Conservation (phyloP, 371 early-diverging fungal species). For the Rhizomucor pusillus region DNA sequence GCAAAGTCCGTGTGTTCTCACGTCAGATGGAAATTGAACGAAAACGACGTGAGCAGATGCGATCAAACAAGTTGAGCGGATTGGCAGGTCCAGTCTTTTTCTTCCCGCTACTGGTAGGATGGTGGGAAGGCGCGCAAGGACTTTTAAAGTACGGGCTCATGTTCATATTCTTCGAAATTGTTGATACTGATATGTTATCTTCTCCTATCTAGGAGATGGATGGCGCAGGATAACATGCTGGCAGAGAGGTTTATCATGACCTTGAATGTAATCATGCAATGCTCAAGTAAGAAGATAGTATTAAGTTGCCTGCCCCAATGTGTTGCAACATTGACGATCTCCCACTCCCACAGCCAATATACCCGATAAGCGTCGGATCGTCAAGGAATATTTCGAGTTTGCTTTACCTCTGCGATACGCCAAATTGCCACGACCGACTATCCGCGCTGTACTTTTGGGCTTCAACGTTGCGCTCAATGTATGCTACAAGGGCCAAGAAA, state of each 20-base stretch:
- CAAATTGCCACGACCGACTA: constrained; percentile 14
- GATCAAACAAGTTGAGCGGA: constrained; percentile 32
- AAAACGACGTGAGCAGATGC: constrained; percentile 10
- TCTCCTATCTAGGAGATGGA: constrained; percentile 22
- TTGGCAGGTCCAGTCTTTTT: constrained; percentile 41
- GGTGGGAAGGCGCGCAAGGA: constrained; percentile 48
- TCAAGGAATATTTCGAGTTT: constrained; percentile 47
- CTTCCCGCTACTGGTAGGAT: constrained; percentile 44
- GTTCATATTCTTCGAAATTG: background rate
- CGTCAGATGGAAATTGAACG: constrained; percentile 27
- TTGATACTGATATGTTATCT: background rate
- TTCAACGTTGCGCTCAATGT: constrained; percentile 33
- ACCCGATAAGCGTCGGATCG: constrained; percentile 37
- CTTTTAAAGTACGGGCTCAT: constrained; percentile 23
- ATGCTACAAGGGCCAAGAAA: constrained; percentile 31
- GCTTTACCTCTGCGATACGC: constrained; percentile 35
- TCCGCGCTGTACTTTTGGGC: constrained; percentile 34
- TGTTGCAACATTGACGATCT: constrained; percentile 14
- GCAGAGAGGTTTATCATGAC: constrained; percentile 46
- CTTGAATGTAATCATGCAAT: constrained; percentile 39
- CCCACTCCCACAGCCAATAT: constrained; percentile 30
- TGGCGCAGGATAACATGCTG: constrained; percentile 27
- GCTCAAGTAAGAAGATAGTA: constrained; percentile 40
- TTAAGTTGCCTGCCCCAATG: constrained; percentile 32
- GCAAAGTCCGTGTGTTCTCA: constrained; percentile 32